A percentile compares a stretch with the other conserved stretches of the same genome.
phyloP scores from a whole-genome alignment of 805 yeast genomes.

The Wilhelminamyces savonicus region DNA sequence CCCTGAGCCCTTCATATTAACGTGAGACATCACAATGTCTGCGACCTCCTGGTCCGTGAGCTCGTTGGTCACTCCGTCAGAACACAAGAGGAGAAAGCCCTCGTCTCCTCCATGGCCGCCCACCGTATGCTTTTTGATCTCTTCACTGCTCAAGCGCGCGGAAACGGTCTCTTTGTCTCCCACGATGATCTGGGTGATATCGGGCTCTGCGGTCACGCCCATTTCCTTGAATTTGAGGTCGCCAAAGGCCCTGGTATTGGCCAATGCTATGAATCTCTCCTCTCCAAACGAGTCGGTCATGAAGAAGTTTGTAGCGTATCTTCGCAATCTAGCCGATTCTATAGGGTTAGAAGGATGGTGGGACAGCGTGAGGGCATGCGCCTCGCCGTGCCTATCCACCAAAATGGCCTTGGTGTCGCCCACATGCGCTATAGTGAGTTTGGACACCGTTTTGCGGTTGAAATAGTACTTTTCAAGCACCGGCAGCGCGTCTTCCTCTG shows the following conservation, averaged over 20 bases:
- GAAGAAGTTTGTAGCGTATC: conserved; percentile 53
- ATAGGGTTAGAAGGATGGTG: conserved; percentile 86
- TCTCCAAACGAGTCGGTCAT: conserved; percentile 92
- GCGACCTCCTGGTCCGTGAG: conserved; percentile 87
- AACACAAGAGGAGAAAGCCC: conserved; percentile 71
- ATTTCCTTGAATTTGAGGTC: conserved; percentile 72
- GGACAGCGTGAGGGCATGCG: conserved; percentile 67
- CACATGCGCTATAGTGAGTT: conserved; percentile 76
- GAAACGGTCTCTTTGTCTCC: conserved; percentile 45
- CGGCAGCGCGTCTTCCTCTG: conserved; percentile 12
- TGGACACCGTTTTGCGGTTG: conserved; percentile 58
- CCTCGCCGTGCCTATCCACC: conserved; percentile 76
- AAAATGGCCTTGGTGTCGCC: conserved; percentile 88
- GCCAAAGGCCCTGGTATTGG: conserved; percentile 93
- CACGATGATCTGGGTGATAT: conserved; percentile 59
- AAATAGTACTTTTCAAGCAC: conserved; percentile 44
- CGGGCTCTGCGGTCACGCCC: conserved; percentile 93
- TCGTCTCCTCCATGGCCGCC: conserved; percentile 74
- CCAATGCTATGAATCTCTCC: conserved; percentile 72
- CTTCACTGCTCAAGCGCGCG: conserved; percentile 30
- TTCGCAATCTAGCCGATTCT: conserved; percentile 67
- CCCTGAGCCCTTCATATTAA: conserved; percentile 53
- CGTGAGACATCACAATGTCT: conserved; percentile 72
- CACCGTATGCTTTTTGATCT: conserved; percentile 27
- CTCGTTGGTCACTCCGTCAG: conserved; percentile 83